These are phyloP conservation scores for Lactarius sanguifluus DNA, from an alignment of 768 basidiomycete genomes.

Conservation along the genomic window DNA sequence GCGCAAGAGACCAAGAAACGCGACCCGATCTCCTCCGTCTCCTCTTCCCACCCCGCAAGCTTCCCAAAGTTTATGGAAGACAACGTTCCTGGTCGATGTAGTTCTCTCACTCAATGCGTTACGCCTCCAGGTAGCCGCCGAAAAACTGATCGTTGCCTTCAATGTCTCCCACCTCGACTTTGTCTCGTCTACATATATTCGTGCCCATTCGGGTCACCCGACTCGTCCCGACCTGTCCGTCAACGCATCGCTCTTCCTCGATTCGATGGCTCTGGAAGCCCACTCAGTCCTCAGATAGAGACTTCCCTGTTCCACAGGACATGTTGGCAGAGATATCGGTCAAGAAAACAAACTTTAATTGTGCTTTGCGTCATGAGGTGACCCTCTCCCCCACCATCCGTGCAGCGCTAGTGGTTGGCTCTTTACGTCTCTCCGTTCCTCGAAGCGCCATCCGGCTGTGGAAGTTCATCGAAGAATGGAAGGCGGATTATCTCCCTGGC, in stretches of 20 bases:
- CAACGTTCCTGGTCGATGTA: slow-evolving; percentile 38
- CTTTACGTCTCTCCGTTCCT: slow-evolving; percentile 60
- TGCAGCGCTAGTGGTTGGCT: slow-evolving; percentile 45
- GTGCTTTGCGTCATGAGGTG: slow-evolving; percentile 48
- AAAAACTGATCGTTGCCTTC: slow-evolving; percentile 66
- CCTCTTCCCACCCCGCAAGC: not conserved
- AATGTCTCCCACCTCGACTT: slow-evolving; percentile 44
- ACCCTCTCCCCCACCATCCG: slow-evolving; percentile 42
- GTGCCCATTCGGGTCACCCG: slow-evolving; percentile 34
- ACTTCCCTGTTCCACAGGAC: slow-evolving; percentile 47
- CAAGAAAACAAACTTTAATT: slow-evolving; percentile 46
- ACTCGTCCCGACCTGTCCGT: slow-evolving; percentile 41
- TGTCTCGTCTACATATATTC: slow-evolving; percentile 35
- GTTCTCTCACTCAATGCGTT: slow-evolving; percentile 45
- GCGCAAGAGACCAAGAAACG: slow-evolving; percentile 9
- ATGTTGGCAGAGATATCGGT: slow-evolving; percentile 62
- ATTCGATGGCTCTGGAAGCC: slow-evolving; percentile 57
- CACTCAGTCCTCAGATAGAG: slow-evolving; percentile 48
- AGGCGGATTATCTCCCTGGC: slow-evolving; percentile 72
- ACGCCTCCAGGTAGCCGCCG: slow-evolving; percentile 63
- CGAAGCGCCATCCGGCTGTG: slow-evolving; percentile 80
- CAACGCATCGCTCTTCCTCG: slow-evolving; percentile 50
- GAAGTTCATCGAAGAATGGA: slow-evolving; percentile 80
- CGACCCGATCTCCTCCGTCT: not conserved
- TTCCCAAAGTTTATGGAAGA: slow-evolving; percentile 7